Evolutionary conservation across 768 basidiomycete genomes (phyloP).

Genomic region (Tulasnella sp.): DNA sequence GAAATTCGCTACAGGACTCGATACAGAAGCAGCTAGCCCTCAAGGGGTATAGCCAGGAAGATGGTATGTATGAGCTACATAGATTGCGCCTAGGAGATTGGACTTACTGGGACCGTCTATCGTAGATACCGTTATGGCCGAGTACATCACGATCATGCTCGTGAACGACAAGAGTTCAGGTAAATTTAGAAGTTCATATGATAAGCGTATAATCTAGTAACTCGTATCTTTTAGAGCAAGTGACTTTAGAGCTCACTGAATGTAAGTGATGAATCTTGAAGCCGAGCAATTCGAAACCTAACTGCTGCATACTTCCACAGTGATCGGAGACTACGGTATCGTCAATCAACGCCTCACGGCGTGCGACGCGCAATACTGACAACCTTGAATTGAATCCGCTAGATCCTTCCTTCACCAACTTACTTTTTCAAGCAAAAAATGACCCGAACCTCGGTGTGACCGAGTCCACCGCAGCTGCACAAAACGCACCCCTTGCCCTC

Average conservation of each 20-base stretch:
- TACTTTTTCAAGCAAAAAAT: constrained; percentile 58
- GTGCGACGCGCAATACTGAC: background rate
- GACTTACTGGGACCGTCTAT: background rate
- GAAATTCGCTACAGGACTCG: constrained; percentile 7
- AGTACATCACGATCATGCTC: constrained; percentile 91
- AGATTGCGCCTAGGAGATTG: background rate
- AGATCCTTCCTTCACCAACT: constrained; percentile 80
- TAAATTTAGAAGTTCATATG: constrained; percentile 43
- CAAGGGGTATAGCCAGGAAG: constrained; percentile 18
- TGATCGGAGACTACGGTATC: constrained; percentile 6
- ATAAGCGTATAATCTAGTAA: constrained; percentile 9
- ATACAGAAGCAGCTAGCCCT: constrained; percentile 21
- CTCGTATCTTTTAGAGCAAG: constrained; percentile 76
- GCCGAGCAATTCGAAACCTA: background rate
- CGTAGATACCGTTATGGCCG: constrained; percentile 76
- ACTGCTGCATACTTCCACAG: background rate
- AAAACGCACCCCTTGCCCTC: background rate
- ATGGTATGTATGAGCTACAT: constrained; percentile 3
- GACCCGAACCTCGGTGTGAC: background rate
- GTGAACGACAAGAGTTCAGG: constrained; percentile 67
- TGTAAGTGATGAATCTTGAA: constrained; percentile 32
- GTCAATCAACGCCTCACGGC: background rate
- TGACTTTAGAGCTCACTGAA: constrained; percentile 79
- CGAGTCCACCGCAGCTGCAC: background rate
- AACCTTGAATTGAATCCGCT: constrained; percentile 18